phyloP scores from a whole-genome alignment of 2,329 filamentous ascomycete genomes.

The Lecanosticta acicola region DNA sequence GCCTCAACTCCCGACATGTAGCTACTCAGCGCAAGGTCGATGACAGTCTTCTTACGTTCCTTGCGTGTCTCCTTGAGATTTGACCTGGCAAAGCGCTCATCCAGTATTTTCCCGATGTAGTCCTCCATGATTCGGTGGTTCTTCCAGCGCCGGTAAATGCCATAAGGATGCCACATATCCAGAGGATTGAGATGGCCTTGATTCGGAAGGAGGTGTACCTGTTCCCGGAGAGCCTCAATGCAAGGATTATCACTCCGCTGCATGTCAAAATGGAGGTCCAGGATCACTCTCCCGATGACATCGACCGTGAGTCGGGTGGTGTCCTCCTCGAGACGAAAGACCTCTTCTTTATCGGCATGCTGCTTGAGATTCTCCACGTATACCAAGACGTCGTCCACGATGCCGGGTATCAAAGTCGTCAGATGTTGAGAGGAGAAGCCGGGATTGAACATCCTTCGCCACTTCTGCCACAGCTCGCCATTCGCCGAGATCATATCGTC shows the following conservation, averaged over 20 bases:
- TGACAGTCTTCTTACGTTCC: conserved; percentile 19
- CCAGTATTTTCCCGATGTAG: conserved; percentile 29
- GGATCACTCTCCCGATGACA: conserved; percentile 38
- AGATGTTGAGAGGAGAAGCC: conserved; percentile 37
- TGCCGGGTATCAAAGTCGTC: conserved; percentile 35
- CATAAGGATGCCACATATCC: conserved; percentile 16
- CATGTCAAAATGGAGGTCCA: conserved; percentile 35
- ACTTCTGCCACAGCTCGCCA: conserved; percentile 39
- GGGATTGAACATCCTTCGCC: conserved; percentile 41
- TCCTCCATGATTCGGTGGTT: conserved; percentile 19
- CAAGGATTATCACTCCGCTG: conserved; percentile 33
- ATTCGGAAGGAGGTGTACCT: conserved; percentile 25
- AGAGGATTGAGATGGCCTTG: conserved; percentile 13
- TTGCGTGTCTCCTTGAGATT: conserved; percentile 23
- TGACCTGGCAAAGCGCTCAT: conserved; percentile 35
- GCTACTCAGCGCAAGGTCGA: conserved; percentile 31
- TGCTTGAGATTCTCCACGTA: conserved; percentile 33
- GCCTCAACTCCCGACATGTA: conserved; percentile 30
- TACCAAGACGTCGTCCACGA: conserved; percentile 33
- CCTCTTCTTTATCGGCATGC: conserved; percentile 32
- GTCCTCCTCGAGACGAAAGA: conserved; percentile 39
- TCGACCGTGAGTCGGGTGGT: conserved; percentile 39
- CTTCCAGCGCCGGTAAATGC: conserved; percentile 19
- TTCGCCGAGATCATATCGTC: conserved; percentile 31
- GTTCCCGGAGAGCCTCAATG: conserved; percentile 34